Conservation (phyloP, 2,329 filamentous ascomycete species). For the Beauveria rudraprayagi region DNA sequence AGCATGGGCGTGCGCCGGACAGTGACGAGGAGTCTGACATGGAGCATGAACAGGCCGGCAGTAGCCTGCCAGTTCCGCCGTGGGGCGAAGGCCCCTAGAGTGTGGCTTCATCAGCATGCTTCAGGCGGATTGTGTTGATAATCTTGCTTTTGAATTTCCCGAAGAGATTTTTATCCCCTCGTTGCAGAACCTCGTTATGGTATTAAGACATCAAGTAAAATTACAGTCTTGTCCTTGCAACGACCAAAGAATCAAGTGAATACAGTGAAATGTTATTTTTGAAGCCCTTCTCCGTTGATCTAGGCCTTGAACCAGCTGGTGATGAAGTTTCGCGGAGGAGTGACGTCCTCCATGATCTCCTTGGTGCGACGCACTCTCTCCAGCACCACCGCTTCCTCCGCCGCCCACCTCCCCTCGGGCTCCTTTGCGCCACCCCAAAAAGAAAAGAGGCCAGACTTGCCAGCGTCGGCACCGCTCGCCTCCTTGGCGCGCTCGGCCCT, state of each 20-base stretch:
- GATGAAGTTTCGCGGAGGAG: constrained; percentile 27
- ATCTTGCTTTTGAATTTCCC: neutral
- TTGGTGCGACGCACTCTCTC: constrained; percentile 43
- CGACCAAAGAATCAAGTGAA: neutral
- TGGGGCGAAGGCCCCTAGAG: neutral
- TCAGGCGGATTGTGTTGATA: neutral
- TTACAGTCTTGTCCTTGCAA: constrained; percentile 1
- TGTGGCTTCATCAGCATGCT: neutral
- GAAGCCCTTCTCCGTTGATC: neutral
- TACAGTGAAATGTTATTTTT: neutral
- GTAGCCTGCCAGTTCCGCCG: neutral
- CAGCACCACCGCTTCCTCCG: constrained; percentile 45
- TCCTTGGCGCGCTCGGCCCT: constrained; percentile 37
- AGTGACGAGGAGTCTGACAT: constrained; percentile 18
- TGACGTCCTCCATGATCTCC: constrained; percentile 43
- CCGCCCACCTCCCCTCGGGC: constrained; percentile 40
- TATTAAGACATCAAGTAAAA: constrained; percentile 1
- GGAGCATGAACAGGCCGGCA: neutral
- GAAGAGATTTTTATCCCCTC: neutral
- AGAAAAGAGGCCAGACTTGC: constrained; percentile 25
- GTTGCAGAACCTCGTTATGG: neutral
- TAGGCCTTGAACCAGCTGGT: constrained; percentile 34
- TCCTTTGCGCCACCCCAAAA: constrained; percentile 30
- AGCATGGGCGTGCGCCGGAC: constrained; percentile 20
- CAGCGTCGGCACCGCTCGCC: constrained; percentile 27